Conservation (phyloP, 129 eudicot genomes). For the Tagetes erecta region DNA sequence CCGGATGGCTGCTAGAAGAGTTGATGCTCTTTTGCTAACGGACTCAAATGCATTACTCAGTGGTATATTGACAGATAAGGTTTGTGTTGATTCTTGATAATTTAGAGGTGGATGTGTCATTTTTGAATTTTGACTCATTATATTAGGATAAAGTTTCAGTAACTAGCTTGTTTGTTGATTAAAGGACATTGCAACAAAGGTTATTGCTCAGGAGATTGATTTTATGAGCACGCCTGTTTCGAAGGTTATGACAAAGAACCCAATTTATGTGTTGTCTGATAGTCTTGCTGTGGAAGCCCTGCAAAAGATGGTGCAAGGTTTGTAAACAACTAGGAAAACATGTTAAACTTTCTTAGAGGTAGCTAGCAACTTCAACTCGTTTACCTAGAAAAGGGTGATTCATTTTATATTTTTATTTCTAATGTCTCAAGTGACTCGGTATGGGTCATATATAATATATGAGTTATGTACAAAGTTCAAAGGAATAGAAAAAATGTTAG, state of each 20-base stretch:
- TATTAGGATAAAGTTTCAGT: constrained; percentile 2
- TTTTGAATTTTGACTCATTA: background rate
- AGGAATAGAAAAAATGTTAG: background rate
- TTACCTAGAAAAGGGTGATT: constrained; percentile 1
- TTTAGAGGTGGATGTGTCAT: no score
- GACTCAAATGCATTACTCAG: constrained; percentile 92
- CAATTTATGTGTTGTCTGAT: constrained; percentile 91
- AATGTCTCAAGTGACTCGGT: background rate
- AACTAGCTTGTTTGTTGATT: constrained; percentile 23
- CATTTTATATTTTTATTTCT: background rate
- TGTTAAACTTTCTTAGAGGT: background rate
- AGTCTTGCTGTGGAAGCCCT: constrained; percentile 97
- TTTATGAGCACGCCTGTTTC: constrained; percentile 84
- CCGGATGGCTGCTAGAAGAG: constrained; percentile 92
- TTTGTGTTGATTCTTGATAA: constrained; percentile 25
- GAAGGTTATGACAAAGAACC: constrained; percentile 95
- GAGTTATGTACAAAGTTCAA: background rate
- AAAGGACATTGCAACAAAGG: constrained; percentile 90
- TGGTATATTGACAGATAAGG: constrained; percentile 96
- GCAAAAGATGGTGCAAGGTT: constrained; percentile 99
- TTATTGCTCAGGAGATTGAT: constrained; percentile 79
- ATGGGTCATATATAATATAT: background rate
- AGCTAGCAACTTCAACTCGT: background rate
- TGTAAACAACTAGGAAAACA: constrained; percentile 11
- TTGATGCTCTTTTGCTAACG: constrained; percentile 84